Conservation (phyloP, 2,329 filamentous ascomycete genomes). For the Pseudopithomyces maydicus region DNA sequence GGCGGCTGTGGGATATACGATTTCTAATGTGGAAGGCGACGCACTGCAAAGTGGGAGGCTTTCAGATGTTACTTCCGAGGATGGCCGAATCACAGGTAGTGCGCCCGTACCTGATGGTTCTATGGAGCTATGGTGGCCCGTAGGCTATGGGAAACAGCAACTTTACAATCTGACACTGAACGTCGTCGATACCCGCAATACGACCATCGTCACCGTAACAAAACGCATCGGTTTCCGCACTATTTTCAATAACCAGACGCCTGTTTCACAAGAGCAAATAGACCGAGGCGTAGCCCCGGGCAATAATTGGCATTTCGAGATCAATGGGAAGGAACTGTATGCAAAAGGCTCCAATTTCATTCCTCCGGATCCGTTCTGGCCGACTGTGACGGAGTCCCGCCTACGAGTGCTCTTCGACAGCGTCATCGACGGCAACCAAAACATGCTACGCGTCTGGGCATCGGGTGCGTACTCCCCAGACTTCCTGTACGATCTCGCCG, state of each 20-base stretch:
- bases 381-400: conserved; percentile 59
- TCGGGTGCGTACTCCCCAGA: conserved; percentile 65
- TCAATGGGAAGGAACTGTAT: conserved; percentile 68
- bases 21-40: conserved; percentile 51
- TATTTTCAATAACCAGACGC: conserved; percentile 62
- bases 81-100: conserved; percentile 55
- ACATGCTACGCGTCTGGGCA: conserved; percentile 68
- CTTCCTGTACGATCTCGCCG: conserved; percentile 67
- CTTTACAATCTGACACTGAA: conserved; percentile 62
- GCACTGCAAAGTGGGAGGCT: conserved; percentile 48
- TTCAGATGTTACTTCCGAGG: conserved; percentile 46
- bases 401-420: conserved; percentile 61
- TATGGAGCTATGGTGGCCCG: conserved; percentile 67
- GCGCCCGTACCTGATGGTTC: conserved; percentile 49
- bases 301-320: conserved; percentile 68
- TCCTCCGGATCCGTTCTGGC: conserved; percentile 67
- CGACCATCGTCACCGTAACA: conserved; percentile 51
- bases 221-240: conserved; percentile 67
- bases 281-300: conserved; percentile 61
- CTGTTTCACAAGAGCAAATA: conserved; percentile 60
- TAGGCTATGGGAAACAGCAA: conserved; percentile 60
- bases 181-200: conserved; percentile 46
- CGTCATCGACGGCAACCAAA: conserved; percentile 63
- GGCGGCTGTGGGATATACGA: conserved; percentile 53
- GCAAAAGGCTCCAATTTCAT: conserved; percentile 69